These are phyloP conservation scores for Wickerhamomyces queroliae DNA, from an alignment of 805 yeast species.

Conservation along the genomic window DNA sequence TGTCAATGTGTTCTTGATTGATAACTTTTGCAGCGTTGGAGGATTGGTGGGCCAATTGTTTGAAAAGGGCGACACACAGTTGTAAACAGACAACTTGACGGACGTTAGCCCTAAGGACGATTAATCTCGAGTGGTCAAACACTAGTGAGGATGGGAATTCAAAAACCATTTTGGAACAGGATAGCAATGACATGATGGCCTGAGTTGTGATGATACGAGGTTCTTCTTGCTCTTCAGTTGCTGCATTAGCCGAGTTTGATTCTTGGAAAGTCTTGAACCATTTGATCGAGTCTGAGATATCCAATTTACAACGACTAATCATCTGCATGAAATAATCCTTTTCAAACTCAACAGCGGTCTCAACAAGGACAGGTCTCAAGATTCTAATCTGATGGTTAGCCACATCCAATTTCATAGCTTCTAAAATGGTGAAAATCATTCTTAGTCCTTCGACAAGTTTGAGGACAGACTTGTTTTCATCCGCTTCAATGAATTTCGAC, in stretches of 20 bases:
- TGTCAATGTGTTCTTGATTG: slow-evolving; percentile 32
- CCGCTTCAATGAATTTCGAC: slow-evolving; percentile 31
- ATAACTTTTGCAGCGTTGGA: slow-evolving; percentile 24
- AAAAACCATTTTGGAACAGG: slow-evolving; percentile 74
- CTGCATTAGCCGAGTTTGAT: slow-evolving; percentile 7
- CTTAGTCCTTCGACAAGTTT: slow-evolving; percentile 71
- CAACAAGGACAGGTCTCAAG: slow-evolving; percentile 75
- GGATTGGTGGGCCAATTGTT: slow-evolving; percentile 44
- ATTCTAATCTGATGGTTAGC: slow-evolving; percentile 92
- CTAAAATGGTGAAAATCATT: slow-evolving; percentile 74
- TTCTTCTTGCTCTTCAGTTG: slow-evolving; percentile 35
- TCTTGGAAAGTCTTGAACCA: slow-evolving; percentile 15
- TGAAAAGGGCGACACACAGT: slow-evolving; percentile 65
- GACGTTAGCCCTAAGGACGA: slow-evolving; percentile 76
- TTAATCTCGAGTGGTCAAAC: slow-evolving; percentile 77
- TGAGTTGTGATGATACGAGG: slow-evolving; percentile 7
- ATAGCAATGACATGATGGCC: slow-evolving; percentile 56
- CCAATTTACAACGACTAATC: slow-evolving; percentile 44
- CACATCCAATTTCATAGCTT: slow-evolving; percentile 91
- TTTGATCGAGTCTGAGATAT: slow-evolving; percentile 22
- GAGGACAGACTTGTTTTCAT: slow-evolving; percentile 22
- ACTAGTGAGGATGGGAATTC: slow-evolving; percentile 81
- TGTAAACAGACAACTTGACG: slow-evolving; percentile 79
- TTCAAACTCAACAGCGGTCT: slow-evolving; percentile 86
- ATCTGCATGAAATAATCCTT: slow-evolving; percentile 68